A percentile compares a stretch with the other conserved stretches of the same genome.
These are phyloP conservation scores for Triangularia setosa DNA, from an alignment of 2,329 filamentous ascomycete genomes.

Conservation along the genomic window DNA sequence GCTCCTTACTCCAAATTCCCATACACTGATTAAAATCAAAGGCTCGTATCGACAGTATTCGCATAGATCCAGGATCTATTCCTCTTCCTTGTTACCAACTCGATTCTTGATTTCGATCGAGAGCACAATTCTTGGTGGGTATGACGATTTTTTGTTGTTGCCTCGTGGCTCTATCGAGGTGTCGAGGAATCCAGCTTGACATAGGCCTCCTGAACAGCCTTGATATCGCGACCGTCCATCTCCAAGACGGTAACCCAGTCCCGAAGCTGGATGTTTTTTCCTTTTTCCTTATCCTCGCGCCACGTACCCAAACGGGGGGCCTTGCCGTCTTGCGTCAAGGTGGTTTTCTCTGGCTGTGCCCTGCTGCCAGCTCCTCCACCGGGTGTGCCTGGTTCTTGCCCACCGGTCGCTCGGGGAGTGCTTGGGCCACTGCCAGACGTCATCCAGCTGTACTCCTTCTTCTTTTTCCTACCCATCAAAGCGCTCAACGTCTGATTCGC, in stretches of 20 bases:
- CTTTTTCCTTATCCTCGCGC: constrained; percentile 74
- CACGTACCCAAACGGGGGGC: constrained; percentile 64
- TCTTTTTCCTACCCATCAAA: constrained; percentile 62
- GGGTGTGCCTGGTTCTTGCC: constrained; percentile 19
- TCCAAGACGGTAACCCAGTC: constrained; percentile 80
- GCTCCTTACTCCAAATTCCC: neutral
- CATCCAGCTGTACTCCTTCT: constrained; percentile 75
- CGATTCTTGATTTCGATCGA: neutral
- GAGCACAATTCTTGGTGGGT: neutral
- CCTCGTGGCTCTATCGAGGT: neutral
- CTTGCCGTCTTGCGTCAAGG: constrained; percentile 54
- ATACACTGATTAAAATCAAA: neutral
- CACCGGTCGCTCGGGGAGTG: constrained; percentile 39
- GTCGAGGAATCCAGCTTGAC: constrained; percentile 41
- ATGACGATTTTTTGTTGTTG: neutral
- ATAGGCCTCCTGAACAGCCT: constrained; percentile 58
- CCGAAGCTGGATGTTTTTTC: constrained; percentile 75
- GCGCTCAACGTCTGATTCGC: constrained; percentile 80
- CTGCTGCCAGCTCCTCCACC: neutral
- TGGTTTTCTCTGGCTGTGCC: constrained; percentile 34
- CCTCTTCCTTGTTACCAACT: neutral
- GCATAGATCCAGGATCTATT: neutral
- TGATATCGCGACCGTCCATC: constrained; percentile 65
- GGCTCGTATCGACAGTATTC: neutral
- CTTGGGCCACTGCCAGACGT: constrained; percentile 50